Percentiles rank a stretch among this genome's conserved stretches.
These are phyloP conservation scores for Syzygium grande DNA, from an alignment of 345 rosid species.

Conservation along the genomic window DNA sequence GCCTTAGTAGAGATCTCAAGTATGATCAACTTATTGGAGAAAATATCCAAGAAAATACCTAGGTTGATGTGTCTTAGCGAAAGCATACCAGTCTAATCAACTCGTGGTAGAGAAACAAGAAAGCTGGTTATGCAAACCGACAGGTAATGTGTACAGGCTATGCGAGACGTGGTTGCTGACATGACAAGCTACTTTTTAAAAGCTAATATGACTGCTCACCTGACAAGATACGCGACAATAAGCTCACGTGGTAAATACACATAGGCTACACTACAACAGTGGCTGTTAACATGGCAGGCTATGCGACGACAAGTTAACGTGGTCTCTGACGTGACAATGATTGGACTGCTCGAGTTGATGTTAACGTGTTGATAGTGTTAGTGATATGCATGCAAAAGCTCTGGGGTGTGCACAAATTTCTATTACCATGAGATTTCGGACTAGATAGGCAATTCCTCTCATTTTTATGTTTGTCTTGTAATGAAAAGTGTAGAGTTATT, in stretches of 20 bases:
- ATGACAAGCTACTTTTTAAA: neutral
- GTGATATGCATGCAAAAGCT: neutral
- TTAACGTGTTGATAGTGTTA: neutral
- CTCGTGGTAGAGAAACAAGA: neutral
- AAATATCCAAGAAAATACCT: neutral
- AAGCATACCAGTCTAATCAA: rapidly evolving
- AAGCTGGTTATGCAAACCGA: neutral
- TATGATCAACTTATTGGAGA: neutral
- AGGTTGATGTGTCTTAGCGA: neutral
- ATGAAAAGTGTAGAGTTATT: neutral
- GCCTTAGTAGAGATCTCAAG: neutral
- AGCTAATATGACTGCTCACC: neutral
- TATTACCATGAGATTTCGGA: neutral
- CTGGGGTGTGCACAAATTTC: rapidly evolving
- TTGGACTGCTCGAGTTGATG: neutral
- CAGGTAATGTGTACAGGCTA: neutral
- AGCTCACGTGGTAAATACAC: neutral
- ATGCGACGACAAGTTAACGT: neutral
- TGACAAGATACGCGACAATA: neutral
- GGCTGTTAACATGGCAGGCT: neutral
- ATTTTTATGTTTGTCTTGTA: neutral
- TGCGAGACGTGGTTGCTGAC: neutral
- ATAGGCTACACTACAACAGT: neutral
- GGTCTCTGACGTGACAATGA: neutral
- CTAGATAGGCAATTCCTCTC: neutral